Evolutionary conservation across 805 yeast genomes (phyloP).

Genomic region (Cyberlindnera japonica): DNA sequence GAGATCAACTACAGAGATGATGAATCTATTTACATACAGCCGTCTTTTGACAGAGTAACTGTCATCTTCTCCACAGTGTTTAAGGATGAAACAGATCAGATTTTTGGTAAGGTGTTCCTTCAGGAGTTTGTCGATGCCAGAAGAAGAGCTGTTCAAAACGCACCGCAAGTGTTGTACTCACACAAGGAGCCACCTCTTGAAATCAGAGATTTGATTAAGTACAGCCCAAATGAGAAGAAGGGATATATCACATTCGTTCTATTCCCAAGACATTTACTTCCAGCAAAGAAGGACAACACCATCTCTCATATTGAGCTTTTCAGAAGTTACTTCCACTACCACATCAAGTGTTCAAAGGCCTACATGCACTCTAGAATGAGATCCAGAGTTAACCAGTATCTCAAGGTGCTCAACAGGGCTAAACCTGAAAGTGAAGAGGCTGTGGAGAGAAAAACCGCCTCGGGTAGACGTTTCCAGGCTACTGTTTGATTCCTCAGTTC

Average conservation of each 20-base stretch:
- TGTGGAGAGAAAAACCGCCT: slow-evolving; percentile 38
- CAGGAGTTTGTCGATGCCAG: slow-evolving; percentile 97
- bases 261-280: slow-evolving; percentile 73
- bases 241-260: slow-evolving; percentile 68
- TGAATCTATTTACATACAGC: slow-evolving; percentile 86
- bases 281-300: slow-evolving; percentile 74
- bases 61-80: slow-evolving; percentile 92
- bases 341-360: slow-evolving; percentile 97
- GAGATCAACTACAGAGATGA: slow-evolving; percentile 83
- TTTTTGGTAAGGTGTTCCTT: slow-evolving; percentile 82
- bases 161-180: slow-evolving; percentile 94
- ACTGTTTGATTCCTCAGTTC: too few species aligned
- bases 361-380: slow-evolving; percentile 99
- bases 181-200: slow-evolving; percentile 93
- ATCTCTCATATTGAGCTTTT: slow-evolving; percentile 89
- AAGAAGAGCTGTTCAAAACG: slow-evolving; percentile 91
- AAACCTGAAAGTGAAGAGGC: slow-evolving; percentile 87
- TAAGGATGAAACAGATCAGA: slow-evolving; percentile 94
- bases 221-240: slow-evolving; percentile 39
- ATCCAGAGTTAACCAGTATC: slow-evolving; percentile 86
- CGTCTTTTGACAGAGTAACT: slow-evolving; percentile 94
- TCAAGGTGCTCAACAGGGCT: slow-evolving; percentile 94
- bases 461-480: slow-evolving; percentile 29
- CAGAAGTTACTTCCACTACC: slow-evolving; percentile 97
- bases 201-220: slow-evolving; percentile 44